These are phyloP conservation scores for Lagerstroemia speciosa DNA, from an alignment of 345 rosid species.

Conservation along the genomic window DNA sequence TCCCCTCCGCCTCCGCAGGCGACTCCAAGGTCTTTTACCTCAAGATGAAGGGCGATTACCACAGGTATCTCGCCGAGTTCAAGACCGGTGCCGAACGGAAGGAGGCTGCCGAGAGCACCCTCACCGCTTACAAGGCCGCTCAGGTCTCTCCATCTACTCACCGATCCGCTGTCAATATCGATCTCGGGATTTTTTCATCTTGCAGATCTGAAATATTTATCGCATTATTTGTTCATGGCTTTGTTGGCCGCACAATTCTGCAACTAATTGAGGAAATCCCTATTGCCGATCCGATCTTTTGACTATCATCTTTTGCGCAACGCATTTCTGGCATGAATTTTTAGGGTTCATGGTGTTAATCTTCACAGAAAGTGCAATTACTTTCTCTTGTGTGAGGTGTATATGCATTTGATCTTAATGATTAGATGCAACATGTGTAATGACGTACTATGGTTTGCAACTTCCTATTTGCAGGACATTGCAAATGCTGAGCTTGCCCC, in stretches of 20 bases:
- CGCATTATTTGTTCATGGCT: background rate
- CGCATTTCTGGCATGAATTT: background rate
- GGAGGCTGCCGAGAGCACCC: conserved; percentile 18
- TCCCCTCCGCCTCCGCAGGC: conserved; percentile 61
- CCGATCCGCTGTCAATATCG: conserved; percentile 25
- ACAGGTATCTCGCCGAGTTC: conserved; percentile 20
- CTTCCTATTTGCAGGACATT: conserved; percentile 9
- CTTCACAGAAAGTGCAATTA: too few species aligned
- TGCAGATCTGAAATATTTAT: background rate
- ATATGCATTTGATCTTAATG: background rate
- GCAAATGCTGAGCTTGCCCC: conserved; percentile 27
- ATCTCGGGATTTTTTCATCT: background rate
- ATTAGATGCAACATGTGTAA: background rate
- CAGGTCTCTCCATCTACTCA: conserved; percentile 36
- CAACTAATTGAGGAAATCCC: background rate
- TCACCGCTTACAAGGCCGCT: conserved; percentile 17
- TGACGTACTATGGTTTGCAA: background rate
- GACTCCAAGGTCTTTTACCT: conserved; percentile 80
- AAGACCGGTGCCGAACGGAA: conserved; percentile 17
- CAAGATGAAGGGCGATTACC: conserved; percentile 40
- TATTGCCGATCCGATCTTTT: background rate
- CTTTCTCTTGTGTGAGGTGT: too few species aligned
- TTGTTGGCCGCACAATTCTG: background rate
- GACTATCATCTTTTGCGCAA: too few species aligned
- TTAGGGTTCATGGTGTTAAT: too few species aligned